Evolutionary conservation across 768 basidiomycete species (phyloP).

Genomic region (Trametes sanguinea): DNA sequence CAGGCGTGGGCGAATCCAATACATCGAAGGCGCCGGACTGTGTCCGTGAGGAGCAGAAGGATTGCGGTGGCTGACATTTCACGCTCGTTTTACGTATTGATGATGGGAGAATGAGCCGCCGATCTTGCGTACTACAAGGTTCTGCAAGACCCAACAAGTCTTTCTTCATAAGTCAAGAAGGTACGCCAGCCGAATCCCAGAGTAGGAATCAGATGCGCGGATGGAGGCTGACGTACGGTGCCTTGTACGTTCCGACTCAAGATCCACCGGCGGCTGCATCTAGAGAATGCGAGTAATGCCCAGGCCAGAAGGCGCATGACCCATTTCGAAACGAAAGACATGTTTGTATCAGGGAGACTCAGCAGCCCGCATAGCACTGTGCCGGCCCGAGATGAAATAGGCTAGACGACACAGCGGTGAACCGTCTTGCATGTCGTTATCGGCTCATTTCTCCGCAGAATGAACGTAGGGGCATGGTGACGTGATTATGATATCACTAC

Average conservation of each 20-base stretch:
- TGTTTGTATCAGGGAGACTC: no score
- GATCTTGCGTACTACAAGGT: constrained; percentile 14
- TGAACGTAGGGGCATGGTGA: no score
- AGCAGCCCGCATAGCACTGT: no score
- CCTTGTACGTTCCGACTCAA: not conserved
- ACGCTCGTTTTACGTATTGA: constrained; percentile 20
- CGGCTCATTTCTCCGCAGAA: no score
- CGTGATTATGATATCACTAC: no score
- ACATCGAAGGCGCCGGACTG: constrained; percentile 9
- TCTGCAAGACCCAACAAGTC: constrained; percentile 11
- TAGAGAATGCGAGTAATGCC: not conserved
- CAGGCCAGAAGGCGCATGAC: not conserved
- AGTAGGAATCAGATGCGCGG: constrained; percentile 1
- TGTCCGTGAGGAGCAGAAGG: constrained; percentile 14
- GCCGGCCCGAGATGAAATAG: no score
- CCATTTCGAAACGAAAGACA: not conserved
- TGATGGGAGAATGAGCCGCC: constrained; percentile 19
- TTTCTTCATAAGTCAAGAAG: constrained; percentile 20
- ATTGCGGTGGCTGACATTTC: constrained; percentile 8
- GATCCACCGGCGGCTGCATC: not conserved
- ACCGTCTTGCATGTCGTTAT: no score
- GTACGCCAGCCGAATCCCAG: constrained; percentile 18
- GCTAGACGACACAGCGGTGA: no score
- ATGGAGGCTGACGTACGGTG: not conserved
- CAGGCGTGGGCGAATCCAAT: constrained; percentile 2